Conservation (phyloP, 2,329 filamentous ascomycete species). For the Ceratocystis huliohia region DNA sequence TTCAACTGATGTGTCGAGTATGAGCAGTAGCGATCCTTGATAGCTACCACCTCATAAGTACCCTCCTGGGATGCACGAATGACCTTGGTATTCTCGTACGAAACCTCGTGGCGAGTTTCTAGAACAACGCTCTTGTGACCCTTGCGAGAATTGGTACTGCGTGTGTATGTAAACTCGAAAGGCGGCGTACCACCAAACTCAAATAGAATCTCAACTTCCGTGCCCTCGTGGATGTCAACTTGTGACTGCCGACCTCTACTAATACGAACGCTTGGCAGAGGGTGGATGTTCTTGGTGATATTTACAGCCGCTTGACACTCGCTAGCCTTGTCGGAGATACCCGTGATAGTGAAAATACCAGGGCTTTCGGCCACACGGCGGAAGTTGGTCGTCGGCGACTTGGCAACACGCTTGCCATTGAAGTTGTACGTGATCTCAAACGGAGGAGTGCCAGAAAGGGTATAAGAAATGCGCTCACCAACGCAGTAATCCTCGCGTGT, state of each 20-base stretch:
- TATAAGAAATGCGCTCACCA: slow-evolving; percentile 86
- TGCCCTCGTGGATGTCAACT: slow-evolving; percentile 93
- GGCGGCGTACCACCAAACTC: slow-evolving; percentile 92
- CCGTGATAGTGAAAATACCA: slow-evolving; percentile 77
- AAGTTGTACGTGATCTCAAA: slow-evolving; percentile 93
- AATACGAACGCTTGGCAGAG: slow-evolving; percentile 81
- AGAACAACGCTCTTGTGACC: slow-evolving; percentile 67
- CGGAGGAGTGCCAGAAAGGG: slow-evolving; percentile 76
- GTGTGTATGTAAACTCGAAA: slow-evolving; percentile 94
- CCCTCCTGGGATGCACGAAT: slow-evolving; percentile 84
- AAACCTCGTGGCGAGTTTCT: slow-evolving; percentile 81
- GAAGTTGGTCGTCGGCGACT: slow-evolving; percentile 69
- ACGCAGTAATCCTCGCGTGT: slow-evolving; percentile 83
- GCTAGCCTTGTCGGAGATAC: slow-evolving; percentile 74
- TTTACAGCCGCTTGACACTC: slow-evolving; percentile 72
- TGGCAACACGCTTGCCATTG: slow-evolving; percentile 67
- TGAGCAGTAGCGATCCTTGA: slow-evolving; percentile 85
- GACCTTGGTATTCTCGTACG: slow-evolving; percentile 66
- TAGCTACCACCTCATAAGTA: slow-evolving; percentile 91
- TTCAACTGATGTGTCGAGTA: slow-evolving; percentile 60
- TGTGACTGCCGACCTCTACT: slow-evolving; percentile 68
- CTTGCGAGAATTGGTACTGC: slow-evolving; percentile 72
- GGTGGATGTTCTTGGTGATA: slow-evolving; percentile 73
- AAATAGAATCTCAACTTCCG: slow-evolving; percentile 83
- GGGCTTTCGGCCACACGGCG: slow-evolving; percentile 84